Conservation (phyloP, 495 filamentous ascomycete species). For the Pseudomonodictys pantanalensis region DNA sequence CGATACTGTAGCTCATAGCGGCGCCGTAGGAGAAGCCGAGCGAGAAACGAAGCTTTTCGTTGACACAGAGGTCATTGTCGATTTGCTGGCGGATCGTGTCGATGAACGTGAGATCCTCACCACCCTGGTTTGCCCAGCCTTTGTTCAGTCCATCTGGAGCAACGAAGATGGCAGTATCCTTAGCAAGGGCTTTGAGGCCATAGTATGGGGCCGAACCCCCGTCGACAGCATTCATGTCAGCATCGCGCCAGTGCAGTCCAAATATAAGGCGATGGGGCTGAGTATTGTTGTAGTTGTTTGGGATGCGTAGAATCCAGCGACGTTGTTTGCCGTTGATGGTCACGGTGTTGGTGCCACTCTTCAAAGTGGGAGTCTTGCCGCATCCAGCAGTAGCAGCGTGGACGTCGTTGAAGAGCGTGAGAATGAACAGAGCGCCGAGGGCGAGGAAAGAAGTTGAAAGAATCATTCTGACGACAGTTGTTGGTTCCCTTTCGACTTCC, state of each 20-base stretch:
- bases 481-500: no score
- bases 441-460: not conserved
- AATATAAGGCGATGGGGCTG: constrained; percentile 45
- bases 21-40: constrained; percentile 52
- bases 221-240: constrained; percentile 40
- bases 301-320: constrained; percentile 44
- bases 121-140: constrained; percentile 46
- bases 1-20: constrained; percentile 49
- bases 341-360: constrained; percentile 24
- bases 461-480: not conserved
- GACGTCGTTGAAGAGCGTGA: not conserved
- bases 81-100: constrained; percentile 41
- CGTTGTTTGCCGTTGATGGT: constrained; percentile 16
- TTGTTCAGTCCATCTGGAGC: constrained; percentile 45
- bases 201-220: constrained; percentile 40
- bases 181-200: constrained; percentile 42
- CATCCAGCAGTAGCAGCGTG: constrained; percentile 33
- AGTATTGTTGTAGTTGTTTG: constrained; percentile 43
- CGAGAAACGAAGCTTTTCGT: constrained; percentile 46
- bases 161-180: constrained; percentile 44
- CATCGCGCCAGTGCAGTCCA: constrained; percentile 44
- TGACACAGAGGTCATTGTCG: constrained; percentile 47
- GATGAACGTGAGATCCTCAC: constrained; percentile 47
- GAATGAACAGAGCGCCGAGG: not conserved
- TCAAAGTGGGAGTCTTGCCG: constrained; percentile 2